phyloP scores from a whole-genome alignment of 2,329 filamentous ascomycete species.

The Botrytis paeoniae region DNA sequence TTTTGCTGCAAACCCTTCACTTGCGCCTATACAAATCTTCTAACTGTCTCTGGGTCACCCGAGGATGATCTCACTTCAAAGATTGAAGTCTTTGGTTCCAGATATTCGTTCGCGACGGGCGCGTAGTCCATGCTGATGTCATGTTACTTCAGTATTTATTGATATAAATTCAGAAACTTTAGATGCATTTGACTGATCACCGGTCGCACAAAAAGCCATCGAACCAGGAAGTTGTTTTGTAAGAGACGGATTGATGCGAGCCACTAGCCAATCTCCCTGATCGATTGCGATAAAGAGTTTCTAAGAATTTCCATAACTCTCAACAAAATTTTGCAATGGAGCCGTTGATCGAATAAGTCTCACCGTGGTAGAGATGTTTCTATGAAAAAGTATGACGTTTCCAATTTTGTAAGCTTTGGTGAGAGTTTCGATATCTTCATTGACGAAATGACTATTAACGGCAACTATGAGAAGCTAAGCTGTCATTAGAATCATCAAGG shows the following conservation, averaged over 20 bases:
- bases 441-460: conserved; percentile 42
- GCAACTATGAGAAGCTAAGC: conserved; percentile 45
- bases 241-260: conserved; percentile 42
- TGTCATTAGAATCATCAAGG: background rate
- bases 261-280: conserved; percentile 46
- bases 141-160: conserved; percentile 39
- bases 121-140: conserved; percentile 48
- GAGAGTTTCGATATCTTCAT: conserved; percentile 43
- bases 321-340: conserved; percentile 42
- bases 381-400: conserved; percentile 43
- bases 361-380: conserved; percentile 41
- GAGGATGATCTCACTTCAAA: conserved; percentile 45
- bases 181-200: conserved; percentile 37
- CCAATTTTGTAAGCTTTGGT: conserved; percentile 44
- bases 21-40: conserved; percentile 42
- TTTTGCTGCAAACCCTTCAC: conserved; percentile 41
- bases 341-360: conserved; percentile 41
- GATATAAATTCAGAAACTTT: conserved; percentile 42
- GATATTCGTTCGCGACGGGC: conserved; percentile 45
- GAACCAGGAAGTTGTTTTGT: conserved; percentile 43
- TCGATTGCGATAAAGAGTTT: conserved; percentile 46
- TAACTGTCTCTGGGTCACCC: conserved; percentile 43
- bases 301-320: conserved; percentile 40
- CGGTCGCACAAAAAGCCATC: conserved; percentile 45
- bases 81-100: conserved; percentile 44